These are phyloP conservation scores for Monosporascus sp. DNA, from an alignment of 2,329 filamentous ascomycete genomes.

Conservation along the genomic window DNA sequence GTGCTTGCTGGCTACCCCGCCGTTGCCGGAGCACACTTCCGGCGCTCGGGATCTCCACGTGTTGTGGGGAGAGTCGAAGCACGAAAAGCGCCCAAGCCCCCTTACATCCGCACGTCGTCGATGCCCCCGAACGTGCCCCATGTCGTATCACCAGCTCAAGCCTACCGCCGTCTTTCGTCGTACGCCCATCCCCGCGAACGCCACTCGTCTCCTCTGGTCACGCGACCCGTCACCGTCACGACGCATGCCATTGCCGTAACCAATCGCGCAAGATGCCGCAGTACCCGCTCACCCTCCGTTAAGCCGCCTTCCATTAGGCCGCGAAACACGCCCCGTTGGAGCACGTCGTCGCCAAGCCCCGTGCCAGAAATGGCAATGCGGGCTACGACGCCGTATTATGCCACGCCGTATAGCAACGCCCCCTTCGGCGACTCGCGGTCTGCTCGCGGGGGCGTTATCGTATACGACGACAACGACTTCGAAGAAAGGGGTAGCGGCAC, in stretches of 20 bases:
- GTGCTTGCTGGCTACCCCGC: constrained; percentile 5
- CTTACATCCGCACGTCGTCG: constrained; percentile 47
- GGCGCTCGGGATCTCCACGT: background rate
- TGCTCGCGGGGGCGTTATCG: constrained; percentile 20
- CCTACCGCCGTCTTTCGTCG: constrained; percentile 42
- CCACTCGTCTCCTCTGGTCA: constrained; percentile 32
- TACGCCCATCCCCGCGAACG: constrained; percentile 32
- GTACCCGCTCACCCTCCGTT: constrained; percentile 53
- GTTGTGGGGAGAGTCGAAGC: constrained; percentile 24
- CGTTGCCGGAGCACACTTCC: constrained; percentile 33
- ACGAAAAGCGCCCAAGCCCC: constrained; percentile 38
- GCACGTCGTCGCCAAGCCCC: constrained; percentile 40
- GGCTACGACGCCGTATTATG: constrained; percentile 59
- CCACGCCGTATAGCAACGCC: constrained; percentile 66
- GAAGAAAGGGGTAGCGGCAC: constrained; percentile 20
- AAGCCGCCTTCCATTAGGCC: constrained; percentile 24
- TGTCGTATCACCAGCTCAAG: constrained; percentile 34
- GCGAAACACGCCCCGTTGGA: constrained; percentile 52
- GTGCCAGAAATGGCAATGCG: constrained; percentile 30
- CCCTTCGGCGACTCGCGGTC: constrained; percentile 38
- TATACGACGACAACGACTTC: constrained; percentile 24
- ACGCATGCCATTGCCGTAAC: constrained; percentile 22
- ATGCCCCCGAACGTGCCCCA: constrained; percentile 39
- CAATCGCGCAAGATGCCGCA: constrained; percentile 34
- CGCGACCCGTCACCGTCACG: constrained; percentile 24